These are phyloP conservation scores for Solanum virginianum DNA, from an alignment of 257 asterid species.

Conservation along the genomic window DNA sequence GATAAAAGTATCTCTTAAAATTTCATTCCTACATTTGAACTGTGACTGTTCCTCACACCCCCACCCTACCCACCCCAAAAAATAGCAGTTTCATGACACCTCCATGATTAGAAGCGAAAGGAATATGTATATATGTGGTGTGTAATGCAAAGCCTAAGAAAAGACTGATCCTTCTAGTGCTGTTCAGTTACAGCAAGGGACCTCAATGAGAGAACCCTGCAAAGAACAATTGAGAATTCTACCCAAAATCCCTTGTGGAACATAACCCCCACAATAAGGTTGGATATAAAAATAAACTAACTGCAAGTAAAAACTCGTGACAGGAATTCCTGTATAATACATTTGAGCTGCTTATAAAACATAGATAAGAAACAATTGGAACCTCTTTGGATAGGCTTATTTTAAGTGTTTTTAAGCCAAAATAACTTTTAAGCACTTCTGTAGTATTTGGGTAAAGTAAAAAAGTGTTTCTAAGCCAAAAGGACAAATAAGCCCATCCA, in stretches of 20 bases:
- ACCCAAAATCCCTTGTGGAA: not conserved
- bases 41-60: not conserved
- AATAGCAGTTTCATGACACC: not conserved
- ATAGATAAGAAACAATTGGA: not conserved
- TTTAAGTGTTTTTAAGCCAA: not conserved
- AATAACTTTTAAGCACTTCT: not conserved
- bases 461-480: not conserved
- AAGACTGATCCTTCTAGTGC: not conserved
- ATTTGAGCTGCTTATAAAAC: not conserved
- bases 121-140: not conserved
- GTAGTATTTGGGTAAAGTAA: not conserved
- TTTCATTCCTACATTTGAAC: not conserved
- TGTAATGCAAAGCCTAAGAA: not conserved
- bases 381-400: not conserved
- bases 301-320: not conserved
- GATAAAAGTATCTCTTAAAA: not conserved
- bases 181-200: not conserved
- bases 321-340: not conserved
- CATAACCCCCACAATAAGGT: not conserved
- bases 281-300: not conserved
- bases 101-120: not conserved
- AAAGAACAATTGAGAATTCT: not conserved
- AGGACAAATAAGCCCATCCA: not conserved
- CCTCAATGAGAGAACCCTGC: not conserved
- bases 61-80: rapidly evolving